Conservation (phyloP, 257 asterid genomes). For the Fraxinus americana region DNA sequence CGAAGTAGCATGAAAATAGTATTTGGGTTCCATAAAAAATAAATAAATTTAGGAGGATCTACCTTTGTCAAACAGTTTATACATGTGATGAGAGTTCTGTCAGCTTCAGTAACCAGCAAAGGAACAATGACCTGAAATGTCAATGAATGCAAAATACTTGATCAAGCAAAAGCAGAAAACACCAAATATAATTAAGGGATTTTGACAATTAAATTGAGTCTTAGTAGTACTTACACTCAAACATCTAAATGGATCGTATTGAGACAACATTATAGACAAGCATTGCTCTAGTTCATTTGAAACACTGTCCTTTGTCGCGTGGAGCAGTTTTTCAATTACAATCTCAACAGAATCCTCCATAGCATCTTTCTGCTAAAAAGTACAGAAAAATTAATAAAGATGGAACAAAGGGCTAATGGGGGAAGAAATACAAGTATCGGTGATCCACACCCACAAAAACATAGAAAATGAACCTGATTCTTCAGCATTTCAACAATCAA, state of each 20-base stretch:
- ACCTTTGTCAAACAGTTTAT: conserved; percentile 98
- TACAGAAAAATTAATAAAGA: conserved; percentile 9
- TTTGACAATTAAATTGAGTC: conserved; percentile 10
- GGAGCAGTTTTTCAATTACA: conserved; percentile 87
- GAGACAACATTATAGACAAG: conserved; percentile 72
- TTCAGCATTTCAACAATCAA: conserved; percentile 84
- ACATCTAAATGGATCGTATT: conserved; percentile 88
- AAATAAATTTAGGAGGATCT: conserved; percentile 15
- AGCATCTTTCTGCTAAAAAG: conserved; percentile 62
- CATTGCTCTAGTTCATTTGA: conserved; percentile 87
- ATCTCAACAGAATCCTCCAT: conserved; percentile 98
- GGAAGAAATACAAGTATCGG: neutral
- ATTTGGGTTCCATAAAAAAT: conserved; percentile 4
- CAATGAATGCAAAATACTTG: neutral
- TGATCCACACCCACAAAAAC: neutral
- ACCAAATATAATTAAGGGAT: conserved; percentile 1
- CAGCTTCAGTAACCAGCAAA: conserved; percentile 89
- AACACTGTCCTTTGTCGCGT: conserved; percentile 68
- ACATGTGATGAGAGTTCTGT: conserved; percentile 92
- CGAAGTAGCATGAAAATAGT: conserved; percentile 12
- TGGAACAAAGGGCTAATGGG: neutral
- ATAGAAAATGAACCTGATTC: conserved; percentile 70
- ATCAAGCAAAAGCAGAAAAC: neutral
- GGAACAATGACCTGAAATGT: conserved; percentile 86
- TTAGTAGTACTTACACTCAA: conserved; percentile 65